Percentiles rank a stretch among this genome's conserved stretches.
phyloP scores from a whole-genome alignment of 2,329 filamentous ascomycete species.

The Colletotrichum echinochloae region DNA sequence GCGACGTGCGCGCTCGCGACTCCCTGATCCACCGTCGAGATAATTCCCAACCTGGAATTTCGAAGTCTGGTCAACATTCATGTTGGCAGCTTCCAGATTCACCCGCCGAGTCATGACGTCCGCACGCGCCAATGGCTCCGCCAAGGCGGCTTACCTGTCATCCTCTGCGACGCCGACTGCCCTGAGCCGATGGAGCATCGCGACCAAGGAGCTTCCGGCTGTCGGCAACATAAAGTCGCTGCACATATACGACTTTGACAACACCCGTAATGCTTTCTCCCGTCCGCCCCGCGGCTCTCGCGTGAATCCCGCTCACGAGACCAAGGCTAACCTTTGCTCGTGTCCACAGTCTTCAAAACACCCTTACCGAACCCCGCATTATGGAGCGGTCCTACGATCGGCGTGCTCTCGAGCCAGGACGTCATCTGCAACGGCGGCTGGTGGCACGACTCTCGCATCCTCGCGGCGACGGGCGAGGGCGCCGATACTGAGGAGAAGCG shows the following conservation, averaged over 20 bases:
- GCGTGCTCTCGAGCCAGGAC: slow-evolving; percentile 80
- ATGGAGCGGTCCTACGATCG: slow-evolving; percentile 85
- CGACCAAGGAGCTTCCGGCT: slow-evolving; percentile 74
- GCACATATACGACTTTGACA: slow-evolving; percentile 98
- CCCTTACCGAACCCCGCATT: slow-evolving; percentile 89
- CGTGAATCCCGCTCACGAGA: not conserved
- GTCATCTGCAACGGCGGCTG: slow-evolving; percentile 87
- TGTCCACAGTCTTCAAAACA: slow-evolving; percentile 81
- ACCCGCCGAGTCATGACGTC: slow-evolving; percentile 42
- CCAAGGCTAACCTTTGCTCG: not conserved
- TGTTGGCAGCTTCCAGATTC: slow-evolving; percentile 42
- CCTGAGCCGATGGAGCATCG: slow-evolving; percentile 86
- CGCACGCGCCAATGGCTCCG: slow-evolving; percentile 40
- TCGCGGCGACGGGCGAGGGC: slow-evolving; percentile 87
- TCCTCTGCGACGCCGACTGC: slow-evolving; percentile 72
- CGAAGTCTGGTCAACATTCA: slow-evolving; percentile 35
- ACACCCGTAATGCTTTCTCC: slow-evolving; percentile 75
- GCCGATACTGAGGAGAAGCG: slow-evolving; percentile 82
- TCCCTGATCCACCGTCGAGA: slow-evolving; percentile 26
- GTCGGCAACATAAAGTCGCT: slow-evolving; percentile 79
- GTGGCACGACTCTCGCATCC: slow-evolving; percentile 94
- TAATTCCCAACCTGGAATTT: slow-evolving; percentile 19
- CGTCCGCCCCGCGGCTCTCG: slow-evolving; percentile 13
- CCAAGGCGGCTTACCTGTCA: slow-evolving; percentile 35
- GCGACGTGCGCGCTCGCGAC: slow-evolving; percentile 19